Evolutionary conservation across 345 rosid genomes (phyloP), one percentile per base, ranked within the genome.

Genomic region (Dovyalis caffra): DNA sequence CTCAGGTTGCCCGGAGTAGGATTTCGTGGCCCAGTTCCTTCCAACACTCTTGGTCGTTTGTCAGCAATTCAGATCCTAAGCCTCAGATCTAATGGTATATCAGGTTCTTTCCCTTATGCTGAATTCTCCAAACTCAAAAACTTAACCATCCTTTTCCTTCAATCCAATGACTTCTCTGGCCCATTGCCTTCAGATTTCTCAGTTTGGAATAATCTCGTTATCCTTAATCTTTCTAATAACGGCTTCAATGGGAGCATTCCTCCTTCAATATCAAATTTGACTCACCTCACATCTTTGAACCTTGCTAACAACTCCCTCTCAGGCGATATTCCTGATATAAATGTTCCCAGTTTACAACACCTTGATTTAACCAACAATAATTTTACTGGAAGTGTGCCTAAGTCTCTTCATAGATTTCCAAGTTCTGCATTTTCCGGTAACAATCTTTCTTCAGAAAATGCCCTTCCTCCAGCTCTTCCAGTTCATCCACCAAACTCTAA

Each of bases 61-160:
- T 77, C 81, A 12, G 81, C 72, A 16, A 58, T 86, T 25, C 74
- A 75, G 73, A 74, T 73, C 66, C 77, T 86, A 8, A 86, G 82
- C 78, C 88, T 86, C 74, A 68, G 83, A 68, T 83, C 84, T 32
- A 85, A 85, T 65, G 62, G 67, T 32, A 57, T 85, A 20, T 65
- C 70, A 45, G 86, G 86, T 16, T n/a, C 60, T 61, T 77, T 85
- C 71, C 88, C 88, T 70, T n/a, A 84, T 15, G 88, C 76, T 80
- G 61, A 56, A 56, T 64, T 85, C 33, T 26, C 68, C 29, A 70
- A 61, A 8, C 77, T 85, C 23, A 23, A 26, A 9, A 69, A 47
- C 70, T 77, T 85, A 57, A 68, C 73, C 8, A 35, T 33, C 66
- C 81, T 85, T 23, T 76, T 78, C 69, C 86, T 85, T 38, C 86